A percentile compares a stretch with the other conserved stretches of the same genome.
Evolutionary conservation across 441 rosid genomes (phyloP).

Genomic region (Corymbia citriodora): DNA sequence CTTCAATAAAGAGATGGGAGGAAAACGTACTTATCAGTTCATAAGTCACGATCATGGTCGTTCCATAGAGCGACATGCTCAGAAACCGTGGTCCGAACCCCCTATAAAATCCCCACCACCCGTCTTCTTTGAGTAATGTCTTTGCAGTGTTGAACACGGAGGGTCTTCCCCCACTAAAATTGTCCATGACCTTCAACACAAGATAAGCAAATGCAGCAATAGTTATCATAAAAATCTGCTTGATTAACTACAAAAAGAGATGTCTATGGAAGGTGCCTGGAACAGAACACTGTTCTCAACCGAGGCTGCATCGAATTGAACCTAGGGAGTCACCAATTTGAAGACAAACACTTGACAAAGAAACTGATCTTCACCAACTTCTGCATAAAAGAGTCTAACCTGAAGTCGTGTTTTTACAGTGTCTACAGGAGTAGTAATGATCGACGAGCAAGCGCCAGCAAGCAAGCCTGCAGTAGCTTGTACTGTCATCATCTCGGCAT

Average conservation of each 20-base stretch:
- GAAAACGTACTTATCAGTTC: constrained; percentile 54
- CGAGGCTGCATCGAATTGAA: neutral
- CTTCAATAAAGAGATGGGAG: neutral
- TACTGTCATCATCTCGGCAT: constrained; percentile 47
- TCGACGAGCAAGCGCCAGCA: constrained; percentile 62
- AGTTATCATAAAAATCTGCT: neutral
- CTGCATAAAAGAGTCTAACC: constrained; percentile 20
- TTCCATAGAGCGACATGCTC: constrained; percentile 62
- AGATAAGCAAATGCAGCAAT: neutral
- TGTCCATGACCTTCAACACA: constrained; percentile 48
- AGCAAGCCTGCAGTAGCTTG: constrained; percentile 58
- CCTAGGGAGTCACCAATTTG: neutral
- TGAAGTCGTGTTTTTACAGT: constrained; percentile 65
- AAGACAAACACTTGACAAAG: neutral
- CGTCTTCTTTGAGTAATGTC: constrained; percentile 44
- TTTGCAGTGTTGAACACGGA: constrained; percentile 48
- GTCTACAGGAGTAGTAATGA: constrained; percentile 58
- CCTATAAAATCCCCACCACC: constrained; percentile 67
- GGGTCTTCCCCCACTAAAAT: constrained; percentile 54
- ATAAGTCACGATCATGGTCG: constrained; percentile 66
- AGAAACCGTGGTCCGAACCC: constrained; percentile 64
- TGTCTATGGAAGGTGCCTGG: neutral
- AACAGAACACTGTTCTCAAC: neutral
- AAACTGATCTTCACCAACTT: neutral
- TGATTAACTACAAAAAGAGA: neutral